A percentile compares a stretch with the other conserved stretches of the same genome.
Conservation (phyloP, 345 rosid genomes). For the Citrus cavaleriei region DNA sequence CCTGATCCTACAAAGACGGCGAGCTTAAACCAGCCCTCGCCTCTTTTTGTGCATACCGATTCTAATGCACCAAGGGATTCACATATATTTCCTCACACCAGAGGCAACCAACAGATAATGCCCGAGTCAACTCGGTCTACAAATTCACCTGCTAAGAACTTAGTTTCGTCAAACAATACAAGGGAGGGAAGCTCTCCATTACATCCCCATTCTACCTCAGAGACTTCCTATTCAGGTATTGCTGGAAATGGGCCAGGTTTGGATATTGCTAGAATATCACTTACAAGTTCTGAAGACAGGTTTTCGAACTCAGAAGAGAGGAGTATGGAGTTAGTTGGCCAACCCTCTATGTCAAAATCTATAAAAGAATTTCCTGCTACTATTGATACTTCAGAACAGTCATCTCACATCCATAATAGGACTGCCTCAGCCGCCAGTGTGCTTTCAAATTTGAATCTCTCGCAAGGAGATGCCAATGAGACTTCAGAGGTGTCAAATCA, state of each 20-base stretch:
- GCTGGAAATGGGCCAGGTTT: constrained; percentile 47
- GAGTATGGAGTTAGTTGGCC: constrained; percentile 39
- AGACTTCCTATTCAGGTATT: constrained; percentile 43
- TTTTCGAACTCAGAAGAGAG: constrained; percentile 43
- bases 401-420: constrained; percentile 49
- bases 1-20: constrained; percentile 66
- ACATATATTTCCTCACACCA: constrained; percentile 25
- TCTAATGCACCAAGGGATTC: constrained; percentile 36
- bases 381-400: constrained; percentile 31
- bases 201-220: constrained; percentile 61
- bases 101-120: constrained; percentile 37
- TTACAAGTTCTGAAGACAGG: constrained; percentile 47
- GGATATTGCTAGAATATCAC: constrained; percentile 50
- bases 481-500: constrained; percentile 52
- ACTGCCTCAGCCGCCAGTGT: constrained; percentile 55
- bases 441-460: constrained; percentile 42
- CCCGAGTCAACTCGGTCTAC: constrained; percentile 43
- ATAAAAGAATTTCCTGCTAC: constrained; percentile 43
- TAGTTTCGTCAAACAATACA: constrained; percentile 31
- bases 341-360: constrained; percentile 47
- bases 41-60: constrained; percentile 50
- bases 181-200: constrained; percentile 51
- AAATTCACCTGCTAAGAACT: constrained; percentile 42
- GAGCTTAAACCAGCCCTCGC: constrained; percentile 54
- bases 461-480: constrained; percentile 57